These are phyloP conservation scores for Diplodia seriata DNA, from an alignment of 2,329 filamentous ascomycete genomes.

Conservation along the genomic window DNA sequence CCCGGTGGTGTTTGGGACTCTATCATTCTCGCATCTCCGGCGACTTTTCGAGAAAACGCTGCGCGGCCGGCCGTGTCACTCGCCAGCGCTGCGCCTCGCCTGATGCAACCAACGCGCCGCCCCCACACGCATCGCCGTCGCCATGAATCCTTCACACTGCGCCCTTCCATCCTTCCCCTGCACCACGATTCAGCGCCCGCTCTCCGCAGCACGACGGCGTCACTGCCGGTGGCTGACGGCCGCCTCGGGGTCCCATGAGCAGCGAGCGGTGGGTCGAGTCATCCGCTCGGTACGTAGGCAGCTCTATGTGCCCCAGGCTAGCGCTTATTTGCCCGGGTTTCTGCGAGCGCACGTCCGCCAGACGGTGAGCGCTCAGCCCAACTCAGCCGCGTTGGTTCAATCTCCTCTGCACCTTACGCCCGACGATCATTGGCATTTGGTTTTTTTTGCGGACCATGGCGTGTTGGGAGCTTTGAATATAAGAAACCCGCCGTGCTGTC, in stretches of 20 bases:
- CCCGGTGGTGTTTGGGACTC: slow-evolving; percentile 4
- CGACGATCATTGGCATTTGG: slow-evolving; percentile 15
- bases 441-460: not conserved
- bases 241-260: slow-evolving; percentile 5
- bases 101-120: slow-evolving; percentile 4
- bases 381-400: slow-evolving; percentile 20
- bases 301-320: slow-evolving; percentile 9
- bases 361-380: slow-evolving; percentile 21
- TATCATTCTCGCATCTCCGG: not conserved
- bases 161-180: slow-evolving; percentile 7
- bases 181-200: not conserved
- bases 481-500: slow-evolving; percentile 3
- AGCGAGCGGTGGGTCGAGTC: slow-evolving; percentile 1
- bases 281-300: slow-evolving; percentile 17
- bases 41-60: not conserved
- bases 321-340: slow-evolving; percentile 18
- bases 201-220: not conserved
- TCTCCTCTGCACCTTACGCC: slow-evolving; percentile 12
- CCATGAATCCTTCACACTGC: slow-evolving; percentile 4
- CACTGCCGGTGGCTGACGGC: not conserved
- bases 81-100: slow-evolving; percentile 19
- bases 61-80: not conserved
- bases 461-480: not conserved
- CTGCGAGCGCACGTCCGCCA: slow-evolving; percentile 17
- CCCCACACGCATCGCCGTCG: slow-evolving; percentile 5